phyloP scores from a whole-genome alignment of 2,329 filamentous ascomycete genomes.

The Phaeoacremonium minimum region DNA sequence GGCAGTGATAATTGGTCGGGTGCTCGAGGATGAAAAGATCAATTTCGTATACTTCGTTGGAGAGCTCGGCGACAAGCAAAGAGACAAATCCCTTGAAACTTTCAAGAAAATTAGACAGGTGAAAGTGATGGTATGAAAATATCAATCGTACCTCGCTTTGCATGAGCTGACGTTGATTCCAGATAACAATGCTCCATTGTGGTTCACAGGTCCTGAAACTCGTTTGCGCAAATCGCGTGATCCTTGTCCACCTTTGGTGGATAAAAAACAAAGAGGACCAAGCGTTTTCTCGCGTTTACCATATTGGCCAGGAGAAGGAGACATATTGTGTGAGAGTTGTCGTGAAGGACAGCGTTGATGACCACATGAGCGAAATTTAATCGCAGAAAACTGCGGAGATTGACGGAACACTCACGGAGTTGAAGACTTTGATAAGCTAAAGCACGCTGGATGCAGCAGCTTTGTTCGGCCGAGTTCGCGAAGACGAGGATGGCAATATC shows the following conservation, averaged over 20 bases:
- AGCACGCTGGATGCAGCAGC: not conserved
- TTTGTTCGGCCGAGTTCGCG: not conserved
- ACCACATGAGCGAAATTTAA: not conserved
- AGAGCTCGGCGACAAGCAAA: not conserved
- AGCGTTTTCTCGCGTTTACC: not conserved
- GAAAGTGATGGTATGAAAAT: conserved; percentile 1
- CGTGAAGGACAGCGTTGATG: not conserved
- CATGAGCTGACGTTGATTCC: not conserved
- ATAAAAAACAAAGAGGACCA: not conserved
- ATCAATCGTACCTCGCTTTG: not conserved
- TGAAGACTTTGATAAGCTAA: not conserved
- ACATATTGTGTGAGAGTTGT: not conserved
- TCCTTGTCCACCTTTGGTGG: not conserved
- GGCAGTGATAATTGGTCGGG: not conserved
- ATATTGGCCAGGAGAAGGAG: not conserved
- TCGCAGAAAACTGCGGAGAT: not conserved
- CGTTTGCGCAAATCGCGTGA: not conserved
- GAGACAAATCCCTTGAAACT: not conserved
- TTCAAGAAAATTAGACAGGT: not conserved
- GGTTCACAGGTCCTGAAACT: not conserved
- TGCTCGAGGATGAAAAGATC: not conserved
- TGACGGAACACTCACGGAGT: not conserved
- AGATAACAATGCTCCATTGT: conserved; percentile 1
- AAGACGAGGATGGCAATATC: not conserved
- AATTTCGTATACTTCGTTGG: not conserved